Percentiles rank a stretch among this genome's conserved stretches.
phyloP scores from a whole-genome alignment of 768 basidiomycete species.

The Cyclocybe cylindracea region DNA sequence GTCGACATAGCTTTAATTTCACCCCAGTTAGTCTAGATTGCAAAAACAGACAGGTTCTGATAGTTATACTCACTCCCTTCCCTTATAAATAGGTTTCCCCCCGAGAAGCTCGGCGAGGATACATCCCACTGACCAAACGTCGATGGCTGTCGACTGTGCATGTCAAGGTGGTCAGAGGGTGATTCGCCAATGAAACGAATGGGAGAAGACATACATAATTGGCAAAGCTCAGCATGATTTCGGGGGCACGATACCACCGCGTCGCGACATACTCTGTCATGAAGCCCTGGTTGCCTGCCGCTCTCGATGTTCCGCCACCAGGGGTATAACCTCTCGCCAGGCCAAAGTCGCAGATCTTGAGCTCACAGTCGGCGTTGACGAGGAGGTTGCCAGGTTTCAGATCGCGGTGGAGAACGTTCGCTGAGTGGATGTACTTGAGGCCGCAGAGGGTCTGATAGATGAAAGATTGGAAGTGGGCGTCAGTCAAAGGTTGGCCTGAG shows the following conservation, averaged over 20 bases:
- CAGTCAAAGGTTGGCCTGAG: conserved; percentile 85
- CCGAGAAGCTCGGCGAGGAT: conserved; percentile 92
- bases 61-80: conserved; percentile 75
- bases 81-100: conserved; percentile 96
- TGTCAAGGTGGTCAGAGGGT: conserved; percentile 15
- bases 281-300: conserved; percentile 86
- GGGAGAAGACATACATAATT: conserved; percentile 69
- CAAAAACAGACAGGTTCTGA: conserved; percentile 6
- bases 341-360: conserved; percentile 99
- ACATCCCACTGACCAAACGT: conserved; percentile 96
- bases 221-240: conserved; percentile 98
- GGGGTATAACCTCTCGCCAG: conserved; percentile 93
- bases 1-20: conserved; percentile 80
- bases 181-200: background rate
- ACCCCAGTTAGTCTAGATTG: background rate
- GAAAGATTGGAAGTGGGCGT: conserved; percentile 94
- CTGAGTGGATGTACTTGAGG: conserved; percentile 96
- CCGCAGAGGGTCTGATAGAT: conserved; percentile 98
- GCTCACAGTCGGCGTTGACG: conserved; percentile 97
- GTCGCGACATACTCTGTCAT: conserved; percentile 99
- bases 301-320: conserved; percentile 70
- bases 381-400: conserved; percentile 94
- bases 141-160: conserved; percentile 80
- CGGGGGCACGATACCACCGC: conserved; percentile 97
- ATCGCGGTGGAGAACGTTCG: conserved; percentile 96